Evolutionary conservation across 2,329 filamentous ascomycete genomes (phyloP), one percentile per base, ranked within the genome.

Genomic region (Hymenoscyphus occultus): DNA sequence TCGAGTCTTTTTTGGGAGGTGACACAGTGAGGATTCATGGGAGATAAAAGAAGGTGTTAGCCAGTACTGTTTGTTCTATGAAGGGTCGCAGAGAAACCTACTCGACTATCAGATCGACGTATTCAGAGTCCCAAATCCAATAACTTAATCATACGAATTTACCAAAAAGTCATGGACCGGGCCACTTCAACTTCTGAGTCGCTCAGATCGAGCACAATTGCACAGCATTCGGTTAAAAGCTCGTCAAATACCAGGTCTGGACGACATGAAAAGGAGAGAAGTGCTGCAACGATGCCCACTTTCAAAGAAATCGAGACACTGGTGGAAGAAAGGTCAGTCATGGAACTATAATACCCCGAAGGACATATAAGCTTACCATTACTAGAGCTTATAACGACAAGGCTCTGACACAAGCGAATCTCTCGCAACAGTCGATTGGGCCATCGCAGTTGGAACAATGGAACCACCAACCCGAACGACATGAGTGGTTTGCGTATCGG

Each of bases 261-360:
- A 51, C 39, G 59, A 48, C 39, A 39, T n/a, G 54, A 13, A 35
- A 19, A 57, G 10, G 12, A 3, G 10, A 57, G 13, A 39, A 57
- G 54, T 32, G 14, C 31, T 31, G 28, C 35, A 3, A 35, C 19
- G 35, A 45, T 39, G 28, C 58, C 40, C 12, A 51, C 59, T 10
- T 61, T 51, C 59, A 61, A 61, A 35, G 59, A 61, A 42, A 61
- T 61, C 42, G 59, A 61, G 59, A 61, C 54, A 14, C 22, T 9
- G 16, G 19, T 61, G 16, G 59, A 39, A 31, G 14, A 61, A 39
- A 35, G n/a, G 59, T 61, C 28, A 61, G 40, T 35, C 14, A 14
- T 28, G 6, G 19, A 28, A 14, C n/a, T n/a, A 2, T 2, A 35
- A 31, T 9, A 19, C 2, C 10, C 19, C 13, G 40, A 31, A 14